Evolutionary conservation across 2,329 filamentous ascomycete genomes (phyloP), one percentile per base, ranked within the genome.

Genomic region (Curvularia spicifera): DNA sequence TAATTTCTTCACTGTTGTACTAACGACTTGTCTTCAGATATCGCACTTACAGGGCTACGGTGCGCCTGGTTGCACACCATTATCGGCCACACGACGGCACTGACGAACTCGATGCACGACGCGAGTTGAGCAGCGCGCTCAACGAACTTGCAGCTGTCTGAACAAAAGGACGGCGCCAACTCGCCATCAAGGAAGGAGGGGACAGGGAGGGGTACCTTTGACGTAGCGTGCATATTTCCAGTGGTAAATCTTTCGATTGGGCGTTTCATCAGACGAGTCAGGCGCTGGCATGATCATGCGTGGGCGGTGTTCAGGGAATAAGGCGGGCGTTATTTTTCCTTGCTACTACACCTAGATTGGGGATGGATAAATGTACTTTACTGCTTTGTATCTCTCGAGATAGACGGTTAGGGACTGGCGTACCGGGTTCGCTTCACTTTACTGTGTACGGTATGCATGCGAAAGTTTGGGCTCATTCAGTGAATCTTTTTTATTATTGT

Each of bases 41-140:
- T 64, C 70, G 76, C 5, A 67, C 76, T 40, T 83, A 82, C 64
- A 74, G 80, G 54, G 71, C 79, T 0, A 68, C 78, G 10, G 66
- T 80, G 13, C 71, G 73, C 5, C 74, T 83, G 24, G 78, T 81
- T 15, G 69, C 76, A 51, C 76, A 79, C 49, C 77, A 80, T 59
- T 82, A 81, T 66, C 74, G 81, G 20, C 77, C 79, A 20, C 72
- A 74, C 24, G 67, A 74, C 20, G 74, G 71, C 33, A 72, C 70
- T 15, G 72, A 79, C 50, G 81, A 83, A 60, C 62, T 80, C 20
- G 76, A 76, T 45, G 78, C 79, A 1, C 75, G 81, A 24, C 76
- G 78, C 43, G 72, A 72, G 20, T 64, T 83, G 49, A 79, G 74
- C 5, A 67, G 66, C 29, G 76, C 78, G 26, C 69, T 81, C 35